These are phyloP conservation scores for Vitellaria paradoxa DNA, from an alignment of 179 eudicot genomes.

Conservation along the genomic window DNA sequence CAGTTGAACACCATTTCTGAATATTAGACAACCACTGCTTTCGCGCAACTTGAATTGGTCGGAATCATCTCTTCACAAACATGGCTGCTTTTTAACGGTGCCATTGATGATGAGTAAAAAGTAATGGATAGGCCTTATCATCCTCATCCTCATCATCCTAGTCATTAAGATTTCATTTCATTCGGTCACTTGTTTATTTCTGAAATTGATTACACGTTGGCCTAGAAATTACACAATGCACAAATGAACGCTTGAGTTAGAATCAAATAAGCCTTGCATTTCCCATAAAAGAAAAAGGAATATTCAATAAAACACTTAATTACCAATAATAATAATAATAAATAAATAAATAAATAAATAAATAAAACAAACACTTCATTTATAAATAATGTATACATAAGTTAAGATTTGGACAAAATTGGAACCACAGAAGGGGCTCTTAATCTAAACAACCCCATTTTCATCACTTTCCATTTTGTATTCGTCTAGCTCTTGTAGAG, in stretches of 20 bases:
- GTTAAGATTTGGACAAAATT: neutral
- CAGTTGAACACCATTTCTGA: neutral
- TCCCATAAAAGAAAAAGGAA: too few species aligned
- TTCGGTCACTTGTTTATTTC: neutral
- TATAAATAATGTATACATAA: too few species aligned
- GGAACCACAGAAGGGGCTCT: neutral
- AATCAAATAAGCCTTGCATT: too few species aligned
- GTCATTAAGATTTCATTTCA: neutral
- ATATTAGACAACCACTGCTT: neutral
- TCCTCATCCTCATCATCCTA: too few species aligned
- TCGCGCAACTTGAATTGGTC: neutral
- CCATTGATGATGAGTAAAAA: neutral
- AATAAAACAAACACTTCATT: too few species aligned
- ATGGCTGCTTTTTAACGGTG: neutral
- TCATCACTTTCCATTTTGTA: neutral
- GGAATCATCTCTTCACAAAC: neutral
- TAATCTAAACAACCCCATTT: neutral
- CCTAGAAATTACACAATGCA: too few species aligned
- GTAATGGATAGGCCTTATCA: constrained; percentile 19
- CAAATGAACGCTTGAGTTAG: too few species aligned
- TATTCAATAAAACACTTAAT: too few species aligned
- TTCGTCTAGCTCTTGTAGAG: too few species aligned
- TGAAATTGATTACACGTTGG: neutral
- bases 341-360: too few species aligned
- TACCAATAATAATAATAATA: too few species aligned